phyloP scores from a whole-genome alignment of 2,329 filamentous ascomycete genomes.

The Zymoseptoria crescenta region DNA sequence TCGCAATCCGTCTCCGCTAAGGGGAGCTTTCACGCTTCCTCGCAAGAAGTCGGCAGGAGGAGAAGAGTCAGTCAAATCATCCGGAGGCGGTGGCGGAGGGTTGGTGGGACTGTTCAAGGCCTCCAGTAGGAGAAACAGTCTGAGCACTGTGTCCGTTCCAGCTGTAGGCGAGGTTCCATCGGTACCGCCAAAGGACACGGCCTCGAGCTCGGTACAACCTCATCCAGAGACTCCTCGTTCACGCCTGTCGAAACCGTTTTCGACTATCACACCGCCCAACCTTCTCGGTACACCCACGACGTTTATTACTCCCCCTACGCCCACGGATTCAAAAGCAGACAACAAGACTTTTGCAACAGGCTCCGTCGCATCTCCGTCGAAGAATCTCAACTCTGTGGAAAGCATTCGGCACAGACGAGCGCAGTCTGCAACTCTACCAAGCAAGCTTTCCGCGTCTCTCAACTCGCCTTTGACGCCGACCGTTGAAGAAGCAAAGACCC shows the following conservation, averaged over 20 bases:
- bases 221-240: conserved; percentile 16
- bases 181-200: background rate
- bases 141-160: conserved; percentile 15
- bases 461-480: conserved; percentile 68
- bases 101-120: conserved; percentile 38
- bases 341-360: conserved; percentile 18
- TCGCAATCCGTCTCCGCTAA: conserved; percentile 63
- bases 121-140: conserved; percentile 29
- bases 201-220: background rate
- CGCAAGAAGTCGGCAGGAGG: conserved; percentile 41
- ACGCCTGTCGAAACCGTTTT: background rate
- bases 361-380: conserved; percentile 37
- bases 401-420: conserved; percentile 27
- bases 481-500: conserved; percentile 58
- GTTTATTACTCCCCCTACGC: conserved; percentile 57
- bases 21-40: conserved; percentile 55
- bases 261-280: conserved; percentile 36
- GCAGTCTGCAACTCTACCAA: conserved; percentile 47
- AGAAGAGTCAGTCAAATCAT: conserved; percentile 34
- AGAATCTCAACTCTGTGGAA: conserved; percentile 22
- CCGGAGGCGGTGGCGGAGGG: conserved; percentile 35
- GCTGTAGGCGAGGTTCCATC: conserved; percentile 1
- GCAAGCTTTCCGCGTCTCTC: conserved; percentile 76
- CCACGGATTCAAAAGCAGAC: conserved; percentile 37
- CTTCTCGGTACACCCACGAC: conserved; percentile 44